These are phyloP conservation scores for Epichloe glyceriae DNA, from an alignment of 2,329 filamentous ascomycete genomes.

Conservation along the genomic window DNA sequence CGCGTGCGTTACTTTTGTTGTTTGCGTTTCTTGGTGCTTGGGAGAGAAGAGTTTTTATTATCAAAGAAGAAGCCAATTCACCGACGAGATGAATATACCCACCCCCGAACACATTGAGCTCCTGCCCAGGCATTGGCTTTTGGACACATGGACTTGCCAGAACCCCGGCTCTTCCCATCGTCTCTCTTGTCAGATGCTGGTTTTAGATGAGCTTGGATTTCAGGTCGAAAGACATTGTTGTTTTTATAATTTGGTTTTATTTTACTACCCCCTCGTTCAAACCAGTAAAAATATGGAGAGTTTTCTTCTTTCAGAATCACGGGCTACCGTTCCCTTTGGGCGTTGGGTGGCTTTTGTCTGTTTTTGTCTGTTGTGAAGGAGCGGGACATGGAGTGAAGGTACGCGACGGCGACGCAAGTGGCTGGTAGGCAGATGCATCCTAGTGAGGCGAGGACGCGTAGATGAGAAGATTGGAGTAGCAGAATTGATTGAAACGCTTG, in stretches of 20 bases:
- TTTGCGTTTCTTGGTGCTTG: neutral
- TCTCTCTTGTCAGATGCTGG: neutral
- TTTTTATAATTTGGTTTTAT: conserved; percentile 2
- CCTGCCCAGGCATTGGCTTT: conserved; percentile 1
- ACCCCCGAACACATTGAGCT: conserved; percentile 2
- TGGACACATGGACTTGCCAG: neutral
- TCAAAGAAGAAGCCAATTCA: neutral
- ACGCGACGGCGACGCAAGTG: neutral
- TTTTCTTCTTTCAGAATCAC: neutral
- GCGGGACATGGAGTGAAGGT: neutral
- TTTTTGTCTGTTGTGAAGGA: neutral
- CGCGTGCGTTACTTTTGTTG: neutral
- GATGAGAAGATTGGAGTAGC: neutral
- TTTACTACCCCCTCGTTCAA: neutral
- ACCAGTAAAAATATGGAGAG: neutral
- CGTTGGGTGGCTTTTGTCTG: neutral
- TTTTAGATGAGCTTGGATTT: conserved; percentile 2
- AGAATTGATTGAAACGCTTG: conserved; percentile 6
- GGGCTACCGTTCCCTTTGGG: neutral
- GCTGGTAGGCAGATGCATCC: neutral
- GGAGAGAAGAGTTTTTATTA: neutral
- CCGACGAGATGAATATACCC: conserved; percentile 6
- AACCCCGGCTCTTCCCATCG: neutral
- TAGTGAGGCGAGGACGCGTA: neutral
- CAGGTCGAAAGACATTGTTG: neutral